Base-by-base conservation (phyloP, 805 yeast species). In the Lipomyces sp. region DNA sequence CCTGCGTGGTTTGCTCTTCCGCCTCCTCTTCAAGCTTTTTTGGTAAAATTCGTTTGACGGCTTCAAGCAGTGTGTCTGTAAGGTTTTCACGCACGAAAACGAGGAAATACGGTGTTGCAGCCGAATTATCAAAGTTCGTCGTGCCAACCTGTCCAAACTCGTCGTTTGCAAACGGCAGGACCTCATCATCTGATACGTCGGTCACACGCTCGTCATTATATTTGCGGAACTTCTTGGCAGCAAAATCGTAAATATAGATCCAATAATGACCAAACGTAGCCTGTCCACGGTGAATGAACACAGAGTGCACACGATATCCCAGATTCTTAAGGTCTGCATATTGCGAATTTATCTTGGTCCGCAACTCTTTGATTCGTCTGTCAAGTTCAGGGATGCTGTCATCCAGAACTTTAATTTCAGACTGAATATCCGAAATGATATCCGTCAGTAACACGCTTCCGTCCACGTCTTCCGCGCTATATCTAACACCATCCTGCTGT, bases 191-290 rank as follows among this genome's bases (percentile, higher is more conserved):
- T 37, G 78, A 80, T 0, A 90, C 97, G 70, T 89, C 96, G 2
- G 92, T 86, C n/a, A 95, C 96, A n/a, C 84, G 83, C 73, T 95
- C 98, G 79, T 95, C 99, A 75, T 95, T 95, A 77, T 95, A 95
- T 80, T 92, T 93, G 68, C 97, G 82, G 85, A 87, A 95, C 29
- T 90, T 79, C 35, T 85, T 83, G 24, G 83, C 81, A 69, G 83
- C 83, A 2, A 87, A 85, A 77, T 95, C 98, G 66, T 85, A 86
- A 69, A 95, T 93, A 75, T 94, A 95, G 18, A 94, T 85, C 98
- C 98, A 95, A 77, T 95, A 95, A 77, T 95, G 99, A 1, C 99
- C 99, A 75, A 90, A 94, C 60, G 92, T 87, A 0, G 97, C 98
- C 73, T 92, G 96, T 5, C 99, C 99, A 60, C 97, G 82, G 77